Evolutionary conservation across 2,329 filamentous ascomycete genomes (phyloP).

Genomic region (Colletotrichum chlorophyti): DNA sequence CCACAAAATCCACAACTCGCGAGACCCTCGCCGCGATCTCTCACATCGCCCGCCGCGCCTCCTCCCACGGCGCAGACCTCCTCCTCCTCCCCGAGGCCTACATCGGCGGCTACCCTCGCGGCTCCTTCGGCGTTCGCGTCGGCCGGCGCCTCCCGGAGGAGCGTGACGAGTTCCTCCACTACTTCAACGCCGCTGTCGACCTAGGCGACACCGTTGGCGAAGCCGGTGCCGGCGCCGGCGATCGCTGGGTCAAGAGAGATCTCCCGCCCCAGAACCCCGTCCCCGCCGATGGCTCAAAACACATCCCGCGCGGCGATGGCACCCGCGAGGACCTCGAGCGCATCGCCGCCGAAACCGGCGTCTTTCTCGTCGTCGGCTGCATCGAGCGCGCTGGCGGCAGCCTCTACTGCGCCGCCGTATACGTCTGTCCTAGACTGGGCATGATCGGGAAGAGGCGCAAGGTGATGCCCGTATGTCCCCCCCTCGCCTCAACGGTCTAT

Average conservation of each 20-base stretch:
- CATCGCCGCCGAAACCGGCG: conserved; percentile 76
- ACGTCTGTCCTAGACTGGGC: conserved; percentile 78
- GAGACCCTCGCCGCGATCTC: conserved; percentile 73
- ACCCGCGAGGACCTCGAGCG: conserved; percentile 81
- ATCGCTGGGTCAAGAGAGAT: conserved; percentile 72
- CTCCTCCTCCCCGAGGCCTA: conserved; percentile 93
- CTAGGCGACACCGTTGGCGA: conserved; percentile 76
- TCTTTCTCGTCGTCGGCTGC: conserved; percentile 81
- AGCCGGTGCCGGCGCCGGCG: conserved; percentile 69
- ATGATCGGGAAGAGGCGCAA: conserved; percentile 86
- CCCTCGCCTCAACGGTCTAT: neutral
- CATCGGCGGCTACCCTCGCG: conserved; percentile 89
- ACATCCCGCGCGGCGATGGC: conserved; percentile 54
- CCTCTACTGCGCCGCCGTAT: conserved; percentile 83
- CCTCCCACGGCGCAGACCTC: conserved; percentile 63
- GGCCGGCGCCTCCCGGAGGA: conserved; percentile 73
- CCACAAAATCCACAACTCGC: conserved; percentile 53
- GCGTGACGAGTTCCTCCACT: conserved; percentile 81
- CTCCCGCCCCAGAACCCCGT: conserved; percentile 45
- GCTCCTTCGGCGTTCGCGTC: conserved; percentile 76
- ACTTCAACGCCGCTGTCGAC: conserved; percentile 82
- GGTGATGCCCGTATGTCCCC: conserved; percentile 77
- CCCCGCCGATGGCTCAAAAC: no score
- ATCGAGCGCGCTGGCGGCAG: conserved; percentile 84
- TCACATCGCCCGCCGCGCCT: conserved; percentile 68